These are phyloP conservation scores for Cyberlindnera japonica DNA, from an alignment of 805 yeast species.

Conservation along the genomic window DNA sequence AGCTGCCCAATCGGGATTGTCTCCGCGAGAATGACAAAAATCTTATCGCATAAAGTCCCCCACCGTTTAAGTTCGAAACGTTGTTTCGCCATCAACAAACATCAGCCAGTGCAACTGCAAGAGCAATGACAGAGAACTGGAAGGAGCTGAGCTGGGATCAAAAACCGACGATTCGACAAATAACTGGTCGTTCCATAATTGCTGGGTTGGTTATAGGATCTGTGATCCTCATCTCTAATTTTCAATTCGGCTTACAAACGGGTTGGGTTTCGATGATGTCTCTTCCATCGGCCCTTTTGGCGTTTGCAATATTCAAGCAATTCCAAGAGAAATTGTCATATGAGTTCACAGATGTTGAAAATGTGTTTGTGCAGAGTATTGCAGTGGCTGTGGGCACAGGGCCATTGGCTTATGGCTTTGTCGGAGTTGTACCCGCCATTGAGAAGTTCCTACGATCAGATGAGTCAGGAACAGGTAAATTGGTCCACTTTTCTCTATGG, in stretches of 20 bases:
- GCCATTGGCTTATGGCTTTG: slow-evolving; percentile 90
- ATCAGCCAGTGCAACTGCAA: not conserved
- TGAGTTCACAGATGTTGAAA: slow-evolving; percentile 85
- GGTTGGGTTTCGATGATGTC: slow-evolving; percentile 99
- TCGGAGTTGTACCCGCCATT: slow-evolving; percentile 94
- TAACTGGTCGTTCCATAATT: slow-evolving; percentile 67
- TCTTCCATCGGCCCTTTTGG: slow-evolving; percentile 85
- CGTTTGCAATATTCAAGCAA: slow-evolving; percentile 75
- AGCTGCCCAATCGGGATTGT: slow-evolving; percentile 5
- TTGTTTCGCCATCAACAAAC: no score
- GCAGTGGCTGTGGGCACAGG: slow-evolving; percentile 98
- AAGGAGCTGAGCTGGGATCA: slow-evolving; percentile 22
- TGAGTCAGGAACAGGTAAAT: slow-evolving; percentile 61
- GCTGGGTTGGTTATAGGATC: slow-evolving; percentile 87
- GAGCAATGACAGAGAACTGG: slow-evolving; percentile 14
- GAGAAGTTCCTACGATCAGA: slow-evolving; percentile 78
- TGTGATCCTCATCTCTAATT: slow-evolving; percentile 79
- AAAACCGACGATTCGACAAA: slow-evolving; percentile 56
- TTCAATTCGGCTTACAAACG: slow-evolving; percentile 94
- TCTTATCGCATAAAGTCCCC: no score
- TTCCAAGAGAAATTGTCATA: slow-evolving; percentile 34
- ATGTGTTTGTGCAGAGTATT: slow-evolving; percentile 85
- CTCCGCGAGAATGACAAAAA: no score
- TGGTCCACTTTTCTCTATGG: slow-evolving; percentile 35
- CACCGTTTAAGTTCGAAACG: no score